Percentiles rank a stretch among this genome's conserved stretches.
phyloP scores from a whole-genome alignment of 306 rosid species.

The Fagus sylvatica region DNA sequence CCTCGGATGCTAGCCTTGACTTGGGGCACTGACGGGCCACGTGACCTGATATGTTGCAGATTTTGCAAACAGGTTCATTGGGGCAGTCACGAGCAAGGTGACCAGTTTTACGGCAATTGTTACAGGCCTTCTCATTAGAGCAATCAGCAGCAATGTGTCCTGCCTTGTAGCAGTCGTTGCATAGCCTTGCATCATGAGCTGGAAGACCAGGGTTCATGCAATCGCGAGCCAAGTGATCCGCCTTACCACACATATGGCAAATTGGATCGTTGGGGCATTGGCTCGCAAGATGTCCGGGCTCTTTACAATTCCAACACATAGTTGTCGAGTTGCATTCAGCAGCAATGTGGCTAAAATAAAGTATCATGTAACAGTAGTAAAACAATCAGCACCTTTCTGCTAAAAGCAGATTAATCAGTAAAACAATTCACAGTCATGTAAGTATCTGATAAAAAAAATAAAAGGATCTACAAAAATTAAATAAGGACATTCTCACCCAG shows the following conservation, averaged over 20 bases:
- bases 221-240: slow-evolving; percentile 32
- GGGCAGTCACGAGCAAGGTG: slow-evolving; percentile 33
- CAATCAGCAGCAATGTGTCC: slow-evolving; percentile 32
- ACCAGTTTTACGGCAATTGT: slow-evolving; percentile 20
- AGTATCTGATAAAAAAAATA: background rate
- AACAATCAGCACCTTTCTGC: background rate
- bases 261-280: slow-evolving; percentile 23
- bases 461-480: no score
- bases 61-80: slow-evolving; percentile 23
- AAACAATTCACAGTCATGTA: background rate
- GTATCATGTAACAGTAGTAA: background rate
- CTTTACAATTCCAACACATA: slow-evolving; percentile 33
- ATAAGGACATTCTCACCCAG: slow-evolving; percentile 21
- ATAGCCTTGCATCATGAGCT: slow-evolving; percentile 12
- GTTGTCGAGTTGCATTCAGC: slow-evolving; percentile 23
- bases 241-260: slow-evolving; percentile 26
- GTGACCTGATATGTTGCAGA: slow-evolving; percentile 33
- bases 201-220: slow-evolving; percentile 11
- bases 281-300: slow-evolving; percentile 28
- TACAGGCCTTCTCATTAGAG: slow-evolving; percentile 22
- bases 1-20: slow-evolving; percentile 5
- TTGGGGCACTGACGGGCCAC: slow-evolving; percentile 16
- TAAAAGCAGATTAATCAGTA: background rate
- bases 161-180: slow-evolving; percentile 30
- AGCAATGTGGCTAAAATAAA: slow-evolving; percentile 26